Evolutionary conservation across 2,329 filamentous ascomycete genomes (phyloP).

Genomic region (Cordyceps pruinosa): DNA sequence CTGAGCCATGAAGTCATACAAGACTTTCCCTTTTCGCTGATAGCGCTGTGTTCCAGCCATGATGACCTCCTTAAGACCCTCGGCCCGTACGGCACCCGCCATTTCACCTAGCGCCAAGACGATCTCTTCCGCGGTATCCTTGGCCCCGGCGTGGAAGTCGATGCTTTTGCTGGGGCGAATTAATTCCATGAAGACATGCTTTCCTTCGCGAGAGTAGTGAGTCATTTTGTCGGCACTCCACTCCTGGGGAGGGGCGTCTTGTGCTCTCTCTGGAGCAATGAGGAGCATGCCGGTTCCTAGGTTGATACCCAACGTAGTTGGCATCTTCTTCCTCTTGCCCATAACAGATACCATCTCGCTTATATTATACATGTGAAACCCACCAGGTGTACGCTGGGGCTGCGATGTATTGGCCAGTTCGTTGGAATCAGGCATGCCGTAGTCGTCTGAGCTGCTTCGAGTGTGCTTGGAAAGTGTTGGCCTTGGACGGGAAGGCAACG

Average conservation of each 20-base stretch:
- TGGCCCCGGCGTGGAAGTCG: constrained; percentile 94
- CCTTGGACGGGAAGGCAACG: constrained; percentile 32
- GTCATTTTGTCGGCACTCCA: constrained; percentile 93
- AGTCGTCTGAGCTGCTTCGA: constrained; percentile 19
- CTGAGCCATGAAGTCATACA: constrained; percentile 96
- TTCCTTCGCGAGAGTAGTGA: constrained; percentile 97
- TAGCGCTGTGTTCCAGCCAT: constrained; percentile 63
- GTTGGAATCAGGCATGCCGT: constrained; percentile 31
- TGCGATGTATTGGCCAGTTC: constrained; percentile 30
- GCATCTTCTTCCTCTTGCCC: constrained; percentile 97
- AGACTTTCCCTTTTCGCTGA: constrained; percentile 75
- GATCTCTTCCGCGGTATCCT: constrained; percentile 94
- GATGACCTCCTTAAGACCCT: constrained; percentile 77
- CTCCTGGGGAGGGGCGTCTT: constrained; percentile 79
- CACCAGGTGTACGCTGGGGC: constrained; percentile 57
- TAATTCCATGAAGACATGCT: constrained; percentile 93
- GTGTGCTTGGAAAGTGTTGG: constrained; percentile 14
- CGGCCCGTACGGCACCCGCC: constrained; percentile 76
- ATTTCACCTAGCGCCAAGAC: constrained; percentile 82
- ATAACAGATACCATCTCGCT: constrained; percentile 96
- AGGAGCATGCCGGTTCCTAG: constrained; percentile 80
- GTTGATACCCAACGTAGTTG: constrained; percentile 93
- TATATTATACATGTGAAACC: constrained; percentile 92
- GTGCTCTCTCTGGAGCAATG: constrained; percentile 77
- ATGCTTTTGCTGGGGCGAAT: constrained; percentile 88